A percentile compares a stretch with the other conserved stretches of the same genome.
phyloP scores from a whole-genome alignment of 106 monocot genomes.

The Acanthochlamys bracteata region DNA sequence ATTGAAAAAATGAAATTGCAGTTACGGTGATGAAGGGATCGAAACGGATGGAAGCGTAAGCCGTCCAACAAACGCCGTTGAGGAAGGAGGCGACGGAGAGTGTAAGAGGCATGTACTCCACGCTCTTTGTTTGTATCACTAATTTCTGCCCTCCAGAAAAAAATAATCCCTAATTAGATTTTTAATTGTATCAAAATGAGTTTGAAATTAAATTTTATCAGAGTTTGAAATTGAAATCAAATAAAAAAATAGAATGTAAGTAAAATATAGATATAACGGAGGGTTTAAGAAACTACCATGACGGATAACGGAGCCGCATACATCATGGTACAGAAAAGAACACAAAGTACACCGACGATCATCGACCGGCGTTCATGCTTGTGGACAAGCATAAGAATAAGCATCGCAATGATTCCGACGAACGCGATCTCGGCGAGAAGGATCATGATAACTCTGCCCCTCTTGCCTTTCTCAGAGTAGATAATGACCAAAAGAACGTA shows the following conservation, averaged over 20 bases:
- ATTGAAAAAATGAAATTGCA: not conserved
- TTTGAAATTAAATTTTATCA: too few species aligned
- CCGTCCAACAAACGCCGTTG: conserved; percentile 73
- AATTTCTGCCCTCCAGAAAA: conserved; percentile 32
- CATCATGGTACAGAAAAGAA: conserved; percentile 58
- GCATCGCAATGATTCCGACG: conserved; percentile 26
- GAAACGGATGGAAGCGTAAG: conserved; percentile 68
- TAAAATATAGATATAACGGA: too few species aligned
- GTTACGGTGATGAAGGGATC: conserved; percentile 70
- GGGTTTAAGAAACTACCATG: conserved; percentile 32
- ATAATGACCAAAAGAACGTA: conserved; percentile 63
- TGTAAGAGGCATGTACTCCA: conserved; percentile 80
- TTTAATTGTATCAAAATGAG: too few species aligned
- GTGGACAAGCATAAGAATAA: conserved; percentile 36
- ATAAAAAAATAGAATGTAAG: too few species aligned
- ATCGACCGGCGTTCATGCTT: conserved; percentile 40
- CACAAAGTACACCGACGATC: conserved; percentile 61
- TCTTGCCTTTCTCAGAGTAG: conserved; percentile 35
- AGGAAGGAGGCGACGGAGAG: conserved; percentile 67
- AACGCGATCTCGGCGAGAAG: conserved; percentile 33
- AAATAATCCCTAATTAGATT: too few species aligned
- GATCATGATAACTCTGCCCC: conserved; percentile 28
- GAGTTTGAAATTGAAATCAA: too few species aligned
- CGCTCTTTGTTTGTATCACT: conserved; percentile 78
- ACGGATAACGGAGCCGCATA: conserved; percentile 64